Evolutionary conservation across 2,329 filamentous ascomycete species (phyloP), one percentile per base, ranked within the genome.

Genomic region (Fusarium lateritium): DNA sequence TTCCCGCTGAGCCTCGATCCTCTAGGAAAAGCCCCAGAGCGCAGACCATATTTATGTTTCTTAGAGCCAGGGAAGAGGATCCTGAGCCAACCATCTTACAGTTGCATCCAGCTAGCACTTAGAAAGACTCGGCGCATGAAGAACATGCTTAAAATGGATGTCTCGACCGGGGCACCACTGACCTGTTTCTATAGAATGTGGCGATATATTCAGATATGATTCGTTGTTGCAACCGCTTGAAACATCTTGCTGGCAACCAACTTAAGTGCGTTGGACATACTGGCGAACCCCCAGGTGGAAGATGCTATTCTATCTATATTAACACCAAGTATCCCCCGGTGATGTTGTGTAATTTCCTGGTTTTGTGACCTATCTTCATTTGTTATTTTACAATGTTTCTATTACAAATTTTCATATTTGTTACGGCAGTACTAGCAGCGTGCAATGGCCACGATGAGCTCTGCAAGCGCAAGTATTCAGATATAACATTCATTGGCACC

Each of bases 371-470:
- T 11, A 14, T 38, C 21, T 15, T 21, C 19, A 17, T 26, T 7
- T 24, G 5, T 9, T 22, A 11, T 17, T 13, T 42, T n/a, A 52
- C 17, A 21, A 76, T 72, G 69, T 52, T 62, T 51, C 33, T 65
- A 19, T 33, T 73, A n/a, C 51, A 62, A 14, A 49, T 73, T 21
- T 38, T 69, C 26, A 14, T 39, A 9, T 67, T 77, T 46, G 57
- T 65, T 9, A 55, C 54, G 15, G 62, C 53, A 28, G 71, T 60
- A 15, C 52, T 73, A 28, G 75, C 73, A 21, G 76, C 64, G 36
- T 91, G 89, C 80, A 91, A 91, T 73, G 88, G 88, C 64, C 81
- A 84, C 54, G 72, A 83, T 2, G 82, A 83, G 39, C 85, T 88
- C 56, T 91, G 89, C 78, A 75, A 76, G 47, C 84, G 86, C 39